These are phyloP conservation scores for Cladophialophora carrionii DNA, from an alignment of 2,329 filamentous ascomycete genomes.

Conservation along the genomic window DNA sequence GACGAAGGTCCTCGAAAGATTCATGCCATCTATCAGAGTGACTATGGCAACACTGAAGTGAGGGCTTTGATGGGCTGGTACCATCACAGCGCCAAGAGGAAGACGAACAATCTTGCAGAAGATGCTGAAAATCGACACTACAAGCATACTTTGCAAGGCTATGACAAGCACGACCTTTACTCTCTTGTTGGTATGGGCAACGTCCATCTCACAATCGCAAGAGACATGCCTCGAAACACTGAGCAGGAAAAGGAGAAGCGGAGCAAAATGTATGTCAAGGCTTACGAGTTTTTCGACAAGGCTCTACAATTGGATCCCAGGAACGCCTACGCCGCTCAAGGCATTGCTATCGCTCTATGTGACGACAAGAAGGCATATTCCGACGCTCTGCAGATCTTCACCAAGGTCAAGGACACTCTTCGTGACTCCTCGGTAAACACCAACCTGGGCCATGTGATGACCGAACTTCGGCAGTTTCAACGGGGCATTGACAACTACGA, in stretches of 20 bases:
- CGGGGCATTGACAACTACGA: constrained; percentile 96
- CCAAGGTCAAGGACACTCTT: constrained; percentile 86
- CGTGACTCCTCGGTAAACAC: constrained; percentile 86
- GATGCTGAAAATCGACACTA: constrained; percentile 92
- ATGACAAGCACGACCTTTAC: constrained; percentile 98
- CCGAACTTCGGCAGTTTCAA: constrained; percentile 84
- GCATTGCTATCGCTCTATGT: constrained; percentile 88
- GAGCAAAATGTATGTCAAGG: constrained; percentile 81
- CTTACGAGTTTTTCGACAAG: constrained; percentile 98
- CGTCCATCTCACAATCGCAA: constrained; percentile 80
- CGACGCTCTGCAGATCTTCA: constrained; percentile 80
- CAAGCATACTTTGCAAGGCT: constrained; percentile 91
- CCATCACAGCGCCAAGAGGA: constrained; percentile 83
- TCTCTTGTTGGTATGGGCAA: constrained; percentile 97
- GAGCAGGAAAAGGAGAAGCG: constrained; percentile 91
- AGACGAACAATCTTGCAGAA: constrained; percentile 76
- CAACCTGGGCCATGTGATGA: constrained; percentile 91
- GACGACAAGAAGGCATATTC: constrained; percentile 92
- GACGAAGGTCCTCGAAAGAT: constrained; percentile 87
- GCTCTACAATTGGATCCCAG: constrained; percentile 90
- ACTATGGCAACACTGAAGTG: constrained; percentile 85
- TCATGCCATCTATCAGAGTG: constrained; percentile 80
- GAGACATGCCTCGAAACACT: constrained; percentile 90
- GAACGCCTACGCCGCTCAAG: constrained; percentile 95
- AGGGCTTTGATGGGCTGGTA: constrained; percentile 95